A percentile compares a stretch with the other conserved stretches of the same genome.
phyloP scores from a whole-genome alignment of 192 early-diverging fungal species.

The Linnemannia zychae region DNA sequence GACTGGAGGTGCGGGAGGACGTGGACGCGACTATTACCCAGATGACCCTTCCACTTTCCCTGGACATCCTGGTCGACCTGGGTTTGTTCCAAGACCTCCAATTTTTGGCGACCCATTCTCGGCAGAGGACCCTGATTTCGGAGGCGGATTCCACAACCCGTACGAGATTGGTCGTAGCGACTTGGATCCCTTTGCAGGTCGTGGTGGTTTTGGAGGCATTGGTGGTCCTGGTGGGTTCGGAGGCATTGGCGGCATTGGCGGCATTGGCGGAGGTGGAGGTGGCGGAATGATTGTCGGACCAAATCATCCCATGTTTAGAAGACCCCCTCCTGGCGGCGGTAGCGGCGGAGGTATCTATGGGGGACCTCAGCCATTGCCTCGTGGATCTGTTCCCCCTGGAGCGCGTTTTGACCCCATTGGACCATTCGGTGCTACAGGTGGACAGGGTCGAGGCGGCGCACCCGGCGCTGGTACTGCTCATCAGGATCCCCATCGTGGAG shows the following conservation, averaged over 20 bases:
- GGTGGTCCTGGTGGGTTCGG: conserved; percentile 56
- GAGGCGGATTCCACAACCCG: conserved; percentile 57
- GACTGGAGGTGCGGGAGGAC: conserved; percentile 6
- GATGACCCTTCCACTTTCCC: conserved; percentile 58
- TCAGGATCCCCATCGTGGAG: conserved; percentile 22
- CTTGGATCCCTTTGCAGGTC: conserved; percentile 72
- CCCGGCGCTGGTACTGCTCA: conserved; percentile 54
- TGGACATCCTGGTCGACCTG: conserved; percentile 31
- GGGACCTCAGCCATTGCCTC: conserved; percentile 73
- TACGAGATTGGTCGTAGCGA: conserved; percentile 79
- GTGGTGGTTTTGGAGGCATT: conserved; percentile 24
- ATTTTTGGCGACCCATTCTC: conserved; percentile 63
- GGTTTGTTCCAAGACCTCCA: conserved; percentile 54
- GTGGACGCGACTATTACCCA: conserved; percentile 34
- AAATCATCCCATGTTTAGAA: conserved; percentile 89
- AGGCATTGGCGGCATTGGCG: conserved; percentile 32
- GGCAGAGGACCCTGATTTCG: conserved; percentile 56
- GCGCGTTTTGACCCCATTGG: conserved; percentile 94
- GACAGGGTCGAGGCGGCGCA: conserved; percentile 35
- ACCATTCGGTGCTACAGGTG: conserved; percentile 76
- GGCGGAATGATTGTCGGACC: conserved; percentile 92
- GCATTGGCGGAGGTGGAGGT: conserved; percentile 61
- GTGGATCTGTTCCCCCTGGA: conserved; percentile 84
- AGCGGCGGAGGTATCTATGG: conserved; percentile 64
- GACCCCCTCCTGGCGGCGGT: conserved; percentile 54